phyloP scores from a whole-genome alignment of 371 early-diverging fungal species.

The Parasitella parasitica region DNA sequence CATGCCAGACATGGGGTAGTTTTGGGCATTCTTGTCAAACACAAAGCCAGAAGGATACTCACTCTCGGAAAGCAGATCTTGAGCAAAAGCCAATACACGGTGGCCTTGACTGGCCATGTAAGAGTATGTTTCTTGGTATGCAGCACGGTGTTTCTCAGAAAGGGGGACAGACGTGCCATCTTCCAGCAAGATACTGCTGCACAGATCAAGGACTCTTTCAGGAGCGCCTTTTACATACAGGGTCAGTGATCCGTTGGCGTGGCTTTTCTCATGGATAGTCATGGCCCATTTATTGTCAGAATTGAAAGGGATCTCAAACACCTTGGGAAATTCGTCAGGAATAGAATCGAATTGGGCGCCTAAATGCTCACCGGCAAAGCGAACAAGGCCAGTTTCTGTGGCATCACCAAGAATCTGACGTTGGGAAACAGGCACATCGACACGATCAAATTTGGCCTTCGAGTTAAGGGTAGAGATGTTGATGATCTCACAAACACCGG shows the following conservation, averaged over 20 bases:
- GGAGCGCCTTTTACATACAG: constrained; percentile 94
- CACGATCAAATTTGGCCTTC: constrained; percentile 84
- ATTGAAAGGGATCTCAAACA: constrained; percentile 96
- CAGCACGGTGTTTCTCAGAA: constrained; percentile 55
- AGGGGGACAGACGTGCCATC: constrained; percentile 40
- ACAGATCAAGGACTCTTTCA: constrained; percentile 82
- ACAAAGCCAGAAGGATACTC: constrained; percentile 69
- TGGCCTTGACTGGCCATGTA: constrained; percentile 90
- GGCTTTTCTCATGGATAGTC: constrained; percentile 76
- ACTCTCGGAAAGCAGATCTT: constrained; percentile 59
- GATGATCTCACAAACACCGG: constrained; percentile 72
- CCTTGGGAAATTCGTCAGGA: constrained; percentile 71
- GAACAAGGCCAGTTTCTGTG: constrained; percentile 87
- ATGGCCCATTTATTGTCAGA: constrained; percentile 93
- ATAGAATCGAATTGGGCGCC: constrained; percentile 64
- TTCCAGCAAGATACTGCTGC: constrained; percentile 61
- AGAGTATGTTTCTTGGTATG: constrained; percentile 76
- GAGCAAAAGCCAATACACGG: constrained; percentile 93
- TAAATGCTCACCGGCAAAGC: constrained; percentile 72
- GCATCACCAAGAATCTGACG: constrained; percentile 82
- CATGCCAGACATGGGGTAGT: constrained; percentile 73
- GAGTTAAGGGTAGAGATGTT: constrained; percentile 76
- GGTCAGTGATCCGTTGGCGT: constrained; percentile 67
- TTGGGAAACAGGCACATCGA: constrained; percentile 66
- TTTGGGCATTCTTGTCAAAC: constrained; percentile 72